A percentile compares a stretch with the other conserved stretches of the same genome.
Evolutionary conservation across 805 yeast genomes (phyloP).

Genomic region (Candida succiphila): DNA sequence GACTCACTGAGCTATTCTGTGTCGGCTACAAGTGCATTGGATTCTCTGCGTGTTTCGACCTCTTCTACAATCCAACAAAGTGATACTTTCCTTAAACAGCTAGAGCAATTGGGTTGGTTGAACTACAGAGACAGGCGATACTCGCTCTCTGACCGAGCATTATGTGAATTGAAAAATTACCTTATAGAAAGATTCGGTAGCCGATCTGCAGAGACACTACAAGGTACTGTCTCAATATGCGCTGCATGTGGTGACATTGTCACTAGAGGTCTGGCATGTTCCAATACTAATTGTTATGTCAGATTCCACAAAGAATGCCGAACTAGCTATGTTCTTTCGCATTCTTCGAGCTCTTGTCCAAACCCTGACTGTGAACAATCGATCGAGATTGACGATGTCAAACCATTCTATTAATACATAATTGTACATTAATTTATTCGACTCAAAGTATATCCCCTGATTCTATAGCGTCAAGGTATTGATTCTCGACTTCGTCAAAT

Average conservation of each 20-base stretch:
- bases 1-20: conserved; percentile 23
- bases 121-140: conserved; percentile 24
- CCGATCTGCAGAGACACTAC: conserved; percentile 12
- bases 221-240: conserved; percentile 35
- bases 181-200: conserved; percentile 33
- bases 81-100: conserved; percentile 24
- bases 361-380: conserved; percentile 14
- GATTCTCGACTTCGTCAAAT: conserved; percentile 72
- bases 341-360: conserved; percentile 21
- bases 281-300: conserved; percentile 21
- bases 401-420: background rate
- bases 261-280: conserved; percentile 40
- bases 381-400: conserved; percentile 4
- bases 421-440: background rate
- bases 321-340: conserved; percentile 25
- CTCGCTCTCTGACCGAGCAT: conserved; percentile 27
- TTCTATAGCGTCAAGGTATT: conserved; percentile 37
- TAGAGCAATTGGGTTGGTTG: conserved; percentile 48
- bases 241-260: conserved; percentile 41
- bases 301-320: conserved; percentile 42
- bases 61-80: conserved; percentile 26
- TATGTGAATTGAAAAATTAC: conserved; percentile 38
- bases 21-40: conserved; percentile 26
- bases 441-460: too few species aligned
- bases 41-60: conserved; percentile 11